A percentile compares a stretch with the other conserved stretches of the same genome.
These are phyloP conservation scores for Kodamaea restingae DNA, from an alignment of 805 yeast species.

Conservation along the genomic window DNA sequence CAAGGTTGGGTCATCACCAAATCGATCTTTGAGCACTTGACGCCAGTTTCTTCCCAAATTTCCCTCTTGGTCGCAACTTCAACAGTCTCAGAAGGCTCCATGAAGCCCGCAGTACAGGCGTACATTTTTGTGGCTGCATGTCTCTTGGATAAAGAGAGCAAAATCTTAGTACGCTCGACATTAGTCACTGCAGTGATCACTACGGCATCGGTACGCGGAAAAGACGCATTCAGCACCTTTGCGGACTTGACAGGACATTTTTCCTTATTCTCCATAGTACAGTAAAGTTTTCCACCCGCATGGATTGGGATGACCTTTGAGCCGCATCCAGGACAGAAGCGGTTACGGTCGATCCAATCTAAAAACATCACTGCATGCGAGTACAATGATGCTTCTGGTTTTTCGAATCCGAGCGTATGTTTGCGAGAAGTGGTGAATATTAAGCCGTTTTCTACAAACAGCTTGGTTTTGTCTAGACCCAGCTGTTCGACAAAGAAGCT, in stretches of 20 bases:
- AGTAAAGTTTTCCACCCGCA: constrained; percentile 60
- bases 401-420: constrained; percentile 32
- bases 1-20: constrained; percentile 85
- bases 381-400: constrained; percentile 57
- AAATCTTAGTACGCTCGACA: constrained; percentile 52
- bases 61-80: constrained; percentile 87
- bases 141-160: constrained; percentile 69
- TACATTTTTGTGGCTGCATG: constrained; percentile 56
- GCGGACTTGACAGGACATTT: constrained; percentile 36
- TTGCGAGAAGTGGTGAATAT: constrained; percentile 35
- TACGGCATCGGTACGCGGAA: constrained; percentile 91
- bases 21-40: constrained; percentile 51
- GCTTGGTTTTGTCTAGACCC: constrained; percentile 13
- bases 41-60: constrained; percentile 95
- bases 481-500: constrained; percentile 17
- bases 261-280: constrained; percentile 32
- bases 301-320: constrained; percentile 54
- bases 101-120: constrained; percentile 89
- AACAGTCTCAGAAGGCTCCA: constrained; percentile 91
- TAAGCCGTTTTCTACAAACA: constrained; percentile 12
- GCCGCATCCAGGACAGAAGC: constrained; percentile 88
- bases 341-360: constrained; percentile 77
- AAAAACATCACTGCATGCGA: constrained; percentile 81
- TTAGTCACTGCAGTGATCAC: constrained; percentile 77
- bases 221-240: constrained; percentile 68